Base-by-base conservation (phyloP, 306 rosid genomes). In the Casuarina cunninghamiana region DNA sequence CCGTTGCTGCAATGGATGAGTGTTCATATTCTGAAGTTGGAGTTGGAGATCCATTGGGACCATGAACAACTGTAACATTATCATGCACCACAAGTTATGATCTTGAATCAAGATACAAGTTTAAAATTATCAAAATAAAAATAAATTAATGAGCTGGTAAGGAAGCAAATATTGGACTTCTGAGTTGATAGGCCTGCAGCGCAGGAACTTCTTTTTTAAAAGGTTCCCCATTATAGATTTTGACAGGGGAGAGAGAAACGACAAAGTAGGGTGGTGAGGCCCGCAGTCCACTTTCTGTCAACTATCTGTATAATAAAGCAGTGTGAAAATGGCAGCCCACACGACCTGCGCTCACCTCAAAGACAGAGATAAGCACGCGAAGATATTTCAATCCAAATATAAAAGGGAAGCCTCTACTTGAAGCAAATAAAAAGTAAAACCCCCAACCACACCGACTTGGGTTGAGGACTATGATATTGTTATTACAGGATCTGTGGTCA, bases 1-100 rank as follows among this genome's bases (percentile, higher is more conserved):
- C 94, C 17, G 97, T 94, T 32, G 98, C 98, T 37, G 91, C 74
- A 74, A 94, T 86, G 53, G 98, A 94, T 39, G 98, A 92, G 81
- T 92, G 98, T 58, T 94, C 97, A 66, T 73, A 94, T 55, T 94
- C 92, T 10, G 98, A 94, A 5, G 96, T 87, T 7, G 90, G 86
- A n/a, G 72, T 70, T 53, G 98, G 98, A 13, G 89, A 88, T 65
- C 93, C 98, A 3, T 89, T 87, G 11, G 98, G 91, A 39, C 95
- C 94, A 80, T 94, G 98, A 71, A 94, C 89, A 77, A 92, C 98
- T 94, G 93, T 88, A 83, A 32, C 32, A 26, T 41, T 51, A 69
- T 71, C 80, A 71, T 46, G 51, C 69, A 41, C 8, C 32, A 16
- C 3, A 42, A 6, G 50, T 66, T 42, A 66, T 41, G 6, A 65